Base-by-base conservation (phyloP, 2,329 filamentous ascomycete species). In the Scolecobasidium constrictum region DNA sequence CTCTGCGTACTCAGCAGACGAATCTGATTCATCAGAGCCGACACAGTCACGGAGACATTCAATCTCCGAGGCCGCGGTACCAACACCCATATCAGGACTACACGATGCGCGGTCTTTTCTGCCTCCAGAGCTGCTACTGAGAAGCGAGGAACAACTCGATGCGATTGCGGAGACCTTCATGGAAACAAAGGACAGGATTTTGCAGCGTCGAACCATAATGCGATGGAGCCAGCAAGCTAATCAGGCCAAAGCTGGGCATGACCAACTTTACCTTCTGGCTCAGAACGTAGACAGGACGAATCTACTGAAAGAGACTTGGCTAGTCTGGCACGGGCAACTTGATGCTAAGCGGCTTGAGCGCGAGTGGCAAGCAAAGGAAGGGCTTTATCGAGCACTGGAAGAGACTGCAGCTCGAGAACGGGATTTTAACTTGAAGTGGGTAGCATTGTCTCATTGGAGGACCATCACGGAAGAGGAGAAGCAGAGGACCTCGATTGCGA, bases 371-470 rank as follows among this genome's bases (percentile, higher is more conserved):
- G 67, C 71, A 49, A 73, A 66, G 5, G 66, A 73, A 38, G 62
- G 60, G 28, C 77, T 75, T 49, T 77, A 71, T 49, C 63, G 64
- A 15, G 67, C 69, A 38, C 61, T 79, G 13, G 76, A 80, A 55
- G 66, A 62, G 40, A 72, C 77, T 36, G 81, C 81, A 21, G 67
- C 64, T 1, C 72, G 74, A 50, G 79, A 80, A 36, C 74, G 82
- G 46, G 71, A 83, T 53, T 61, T 83, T 9, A 81, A 77, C 50
- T 66, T 86, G 5, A 59, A 81, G 45, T 73, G 70, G 3, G 80
- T 77, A 56, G 72, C 75, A 2, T 78, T 85, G 44, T 73, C 69
- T 1, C 77, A 82, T 49, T 93, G 86, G 86, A 73, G 74, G 9
- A 71, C 73, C 43, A 67, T 72, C 40, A 72, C 83, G 9, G 71